Evolutionary conservation across 169 alveolate genomes (phyloP).

Genomic region (Besnoitia besnoiti): DNA sequence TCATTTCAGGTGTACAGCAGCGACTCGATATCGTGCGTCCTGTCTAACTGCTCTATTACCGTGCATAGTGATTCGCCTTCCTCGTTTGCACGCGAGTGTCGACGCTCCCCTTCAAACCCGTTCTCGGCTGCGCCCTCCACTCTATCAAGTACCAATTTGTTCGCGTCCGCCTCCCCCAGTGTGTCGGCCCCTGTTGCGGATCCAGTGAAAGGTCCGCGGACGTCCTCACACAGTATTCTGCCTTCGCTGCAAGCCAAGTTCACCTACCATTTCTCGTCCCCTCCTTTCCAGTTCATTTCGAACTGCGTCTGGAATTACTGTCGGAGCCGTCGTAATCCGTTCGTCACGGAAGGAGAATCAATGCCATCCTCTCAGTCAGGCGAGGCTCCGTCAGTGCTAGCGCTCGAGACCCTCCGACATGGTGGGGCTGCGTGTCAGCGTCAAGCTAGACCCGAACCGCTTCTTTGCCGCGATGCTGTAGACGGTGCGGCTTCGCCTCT

Average conservation of each 20-base stretch:
- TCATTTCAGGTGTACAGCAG: background rate
- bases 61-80: constrained; percentile 4
- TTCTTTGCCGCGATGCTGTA: background rate
- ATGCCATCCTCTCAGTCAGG: background rate
- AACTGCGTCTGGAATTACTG: constrained; percentile 20
- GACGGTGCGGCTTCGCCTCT: too few species aligned
- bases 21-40: constrained; percentile 5
- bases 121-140: too few species aligned
- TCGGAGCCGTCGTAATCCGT: background rate
- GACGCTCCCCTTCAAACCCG: background rate
- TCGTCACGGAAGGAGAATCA: background rate
- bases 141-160: too few species aligned
- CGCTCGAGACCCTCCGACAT: too few species aligned
- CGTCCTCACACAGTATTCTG: constrained; percentile 16
- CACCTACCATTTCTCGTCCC: background rate
- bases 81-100: background rate
- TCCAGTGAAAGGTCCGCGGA: background rate
- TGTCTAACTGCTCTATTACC: constrained; percentile 6
- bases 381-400: background rate
- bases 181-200: background rate
- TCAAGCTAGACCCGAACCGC: background rate
- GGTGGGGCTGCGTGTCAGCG: too few species aligned
- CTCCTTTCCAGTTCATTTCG: constrained; percentile 16
- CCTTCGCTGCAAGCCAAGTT: background rate
- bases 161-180: background rate